Percentiles rank a stretch among this genome's conserved stretches.
Conservation (phyloP, 257 asterid genomes). For the Rhazya stricta region DNA sequence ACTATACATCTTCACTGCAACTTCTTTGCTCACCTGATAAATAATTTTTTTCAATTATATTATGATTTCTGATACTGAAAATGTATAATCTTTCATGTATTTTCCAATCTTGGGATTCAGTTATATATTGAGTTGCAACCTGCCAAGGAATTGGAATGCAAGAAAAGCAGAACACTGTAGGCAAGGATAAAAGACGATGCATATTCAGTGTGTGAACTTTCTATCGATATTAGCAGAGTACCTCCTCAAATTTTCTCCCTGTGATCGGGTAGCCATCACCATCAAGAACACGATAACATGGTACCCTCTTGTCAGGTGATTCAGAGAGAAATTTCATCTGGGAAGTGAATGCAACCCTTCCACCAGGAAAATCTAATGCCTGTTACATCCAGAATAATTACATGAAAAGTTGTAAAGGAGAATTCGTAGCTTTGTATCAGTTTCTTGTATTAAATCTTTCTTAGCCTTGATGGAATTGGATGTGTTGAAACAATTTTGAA, state of each 20-base stretch:
- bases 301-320: slow-evolving; percentile 54
- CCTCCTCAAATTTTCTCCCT: slow-evolving; percentile 55
- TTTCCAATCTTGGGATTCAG: neutral
- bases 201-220: neutral
- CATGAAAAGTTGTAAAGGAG: neutral
- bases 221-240: slow-evolving; percentile 7
- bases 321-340: slow-evolving; percentile 65
- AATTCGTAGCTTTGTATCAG: neutral
- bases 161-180: neutral
- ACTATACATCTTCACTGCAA: slow-evolving; percentile 63
- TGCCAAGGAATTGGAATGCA: neutral
- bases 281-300: slow-evolving; percentile 84
- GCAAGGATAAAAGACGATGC: neutral
- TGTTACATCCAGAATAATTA: slow-evolving; percentile 20
- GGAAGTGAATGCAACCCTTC: slow-evolving; percentile 56
- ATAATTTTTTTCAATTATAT: neutral
- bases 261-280: slow-evolving; percentile 57
- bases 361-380: slow-evolving; percentile 84
- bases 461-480: neutral
- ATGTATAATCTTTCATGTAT: neutral
- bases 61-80: neutral
- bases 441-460: neutral
- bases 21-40: slow-evolving; percentile 56
- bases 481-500: neutral
- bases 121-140: neutral